Evolutionary conservation across 345 rosid species (phyloP), one percentile per base, ranked within the genome.

Genomic region (Acer campestre): DNA sequence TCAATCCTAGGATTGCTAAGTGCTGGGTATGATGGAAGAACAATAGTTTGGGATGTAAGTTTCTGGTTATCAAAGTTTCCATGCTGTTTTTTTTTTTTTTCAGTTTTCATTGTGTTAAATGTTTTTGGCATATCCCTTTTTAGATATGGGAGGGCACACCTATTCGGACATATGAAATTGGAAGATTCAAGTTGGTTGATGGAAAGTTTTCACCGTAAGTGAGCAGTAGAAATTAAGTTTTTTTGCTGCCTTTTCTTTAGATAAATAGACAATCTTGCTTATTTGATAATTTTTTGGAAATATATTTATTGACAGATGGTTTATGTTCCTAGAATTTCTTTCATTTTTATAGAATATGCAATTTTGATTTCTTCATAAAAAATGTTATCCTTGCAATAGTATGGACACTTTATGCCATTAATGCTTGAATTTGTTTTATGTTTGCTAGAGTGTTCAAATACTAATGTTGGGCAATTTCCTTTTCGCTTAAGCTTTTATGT

Each of bases 181-280:
- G 98, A 67, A 88, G 90, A 58, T 93, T 91, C 84, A 91, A 94
- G 89, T 83, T 96, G 90, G 97, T 96, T 78, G 99, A 96, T 85
- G 98, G 99, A 77, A 96, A 96, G 85, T 96, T 96, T 87, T 94
- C 99, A 79, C 92, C 98, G 99, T 96, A 91, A 92, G 99, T 90
- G 79, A 64, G 67, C 73, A 58, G 66, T 63, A 48, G 55, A 79
- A 81, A 51, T 78, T 65, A 42, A 58, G 27, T 75, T 66, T 72
- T n/a, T 23, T 63, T n/a, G 17, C 59, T 53, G 63, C 56, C 61
- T 68, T 61, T 73, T 62, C 49, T 62, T 75, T 53, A 42, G 48
- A 62, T 67, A 25, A 61, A 27, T 40, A 29, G 48, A 53, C 17
- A 6, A 35, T 46, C 71, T 66, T 27, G 42, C 38, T 35, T 17